phyloP scores from a whole-genome alignment of 768 basidiomycete species.

The Phylloporus sp. region DNA sequence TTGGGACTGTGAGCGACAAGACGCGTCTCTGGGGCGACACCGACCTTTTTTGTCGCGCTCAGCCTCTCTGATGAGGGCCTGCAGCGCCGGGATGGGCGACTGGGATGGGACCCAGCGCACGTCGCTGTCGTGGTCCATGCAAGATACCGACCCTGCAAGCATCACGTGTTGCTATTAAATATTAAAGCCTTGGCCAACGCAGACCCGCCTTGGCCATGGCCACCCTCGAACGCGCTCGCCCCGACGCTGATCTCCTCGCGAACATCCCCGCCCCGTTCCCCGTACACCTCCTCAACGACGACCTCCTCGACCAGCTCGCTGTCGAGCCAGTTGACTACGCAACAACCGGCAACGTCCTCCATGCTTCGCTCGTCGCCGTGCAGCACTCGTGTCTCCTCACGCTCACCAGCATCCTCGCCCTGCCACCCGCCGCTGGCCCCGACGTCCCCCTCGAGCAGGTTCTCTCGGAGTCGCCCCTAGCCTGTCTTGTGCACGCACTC shows the following conservation, averaged over 20 bases:
- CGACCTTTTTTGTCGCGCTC: conserved; percentile 24
- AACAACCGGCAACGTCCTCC: conserved; percentile 27
- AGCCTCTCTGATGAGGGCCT: conserved; percentile 24
- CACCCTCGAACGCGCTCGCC: conserved; percentile 22
- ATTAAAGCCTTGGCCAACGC: neutral
- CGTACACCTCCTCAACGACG: conserved; percentile 10
- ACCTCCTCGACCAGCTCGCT: conserved; percentile 21
- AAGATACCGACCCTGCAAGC: conserved; percentile 5
- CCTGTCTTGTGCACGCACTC: conserved; percentile 19
- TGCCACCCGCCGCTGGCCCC: neutral
- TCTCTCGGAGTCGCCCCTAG: conserved; percentile 16
- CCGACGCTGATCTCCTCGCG: neutral
- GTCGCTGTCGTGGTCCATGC: conserved; percentile 18
- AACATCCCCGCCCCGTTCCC: conserved; percentile 25
- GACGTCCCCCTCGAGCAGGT: conserved; percentile 11
- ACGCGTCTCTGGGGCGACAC: neutral
- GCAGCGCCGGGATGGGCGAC: conserved; percentile 19
- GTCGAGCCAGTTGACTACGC: conserved; percentile 21
- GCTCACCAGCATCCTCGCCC: conserved; percentile 63
- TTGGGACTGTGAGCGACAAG: neutral
- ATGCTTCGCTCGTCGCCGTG: conserved; percentile 70
- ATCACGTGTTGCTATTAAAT: conserved; percentile 17
- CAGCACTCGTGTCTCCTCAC: conserved; percentile 74
- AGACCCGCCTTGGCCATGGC: conserved; percentile 16
- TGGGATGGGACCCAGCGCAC: conserved; percentile 28